Percentiles rank a stretch among this genome's conserved stretches.
phyloP scores from a whole-genome alignment of 1,284 basidiomycete species.

The Singerocomus rubriflavus region DNA sequence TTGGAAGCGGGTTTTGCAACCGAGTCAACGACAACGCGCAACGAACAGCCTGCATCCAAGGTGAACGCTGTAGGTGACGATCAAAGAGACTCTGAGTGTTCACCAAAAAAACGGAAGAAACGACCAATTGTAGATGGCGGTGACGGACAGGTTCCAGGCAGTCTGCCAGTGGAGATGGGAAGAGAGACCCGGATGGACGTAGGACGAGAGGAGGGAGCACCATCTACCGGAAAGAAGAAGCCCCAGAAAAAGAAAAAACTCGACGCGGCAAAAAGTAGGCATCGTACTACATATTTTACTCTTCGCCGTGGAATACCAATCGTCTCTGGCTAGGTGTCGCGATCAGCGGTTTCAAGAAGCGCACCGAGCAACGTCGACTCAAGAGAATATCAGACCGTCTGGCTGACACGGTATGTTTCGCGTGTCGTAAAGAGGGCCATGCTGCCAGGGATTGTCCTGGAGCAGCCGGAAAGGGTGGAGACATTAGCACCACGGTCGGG shows the following conservation, averaged over 20 bases:
- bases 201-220: not conserved
- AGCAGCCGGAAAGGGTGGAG: slow-evolving; percentile 34
- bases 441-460: slow-evolving; percentile 81
- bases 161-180: not conserved
- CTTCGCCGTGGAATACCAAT: not conserved
- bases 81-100: slow-evolving; percentile 21
- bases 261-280: slow-evolving; percentile 6
- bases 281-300: not conserved
- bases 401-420: slow-evolving; percentile 71
- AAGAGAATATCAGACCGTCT: slow-evolving; percentile 62
- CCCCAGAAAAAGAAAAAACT: not conserved
- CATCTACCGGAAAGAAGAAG: slow-evolving; percentile 1
- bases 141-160: slow-evolving; percentile 16
- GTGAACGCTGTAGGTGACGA: slow-evolving; percentile 1
- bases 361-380: slow-evolving; percentile 62
- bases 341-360: slow-evolving; percentile 21
- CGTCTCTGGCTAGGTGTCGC: slow-evolving; percentile 16
- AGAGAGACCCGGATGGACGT: not conserved
- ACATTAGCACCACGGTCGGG: slow-evolving; percentile 47
- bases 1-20: slow-evolving; percentile 57
- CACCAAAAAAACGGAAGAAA: slow-evolving; percentile 43
- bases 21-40: slow-evolving; percentile 8
- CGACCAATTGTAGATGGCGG: slow-evolving; percentile 23
- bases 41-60: slow-evolving; percentile 3
- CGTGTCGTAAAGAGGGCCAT: slow-evolving; percentile 77